A percentile compares a stretch with the other conserved stretches of the same genome.
phyloP scores from a whole-genome alignment of 2,329 filamentous ascomycete species.

The Aspergillus puulaauensis region DNA sequence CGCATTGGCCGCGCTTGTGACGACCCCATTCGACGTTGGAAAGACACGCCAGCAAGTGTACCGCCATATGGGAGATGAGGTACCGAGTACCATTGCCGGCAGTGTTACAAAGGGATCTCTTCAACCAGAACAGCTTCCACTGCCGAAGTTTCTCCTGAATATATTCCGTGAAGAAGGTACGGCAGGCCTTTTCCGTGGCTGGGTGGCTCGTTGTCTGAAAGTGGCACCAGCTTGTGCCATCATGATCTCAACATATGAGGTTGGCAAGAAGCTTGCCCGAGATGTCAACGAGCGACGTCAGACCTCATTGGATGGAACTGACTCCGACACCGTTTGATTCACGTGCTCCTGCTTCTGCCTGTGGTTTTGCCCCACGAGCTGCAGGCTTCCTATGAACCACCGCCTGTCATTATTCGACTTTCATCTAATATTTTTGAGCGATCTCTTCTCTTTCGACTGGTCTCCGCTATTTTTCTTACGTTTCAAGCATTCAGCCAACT shows the following conservation, averaged over 20 bases:
- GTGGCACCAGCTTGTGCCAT: slow-evolving; percentile 96
- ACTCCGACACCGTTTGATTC: slow-evolving; percentile 20
- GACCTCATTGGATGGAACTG: slow-evolving; percentile 16
- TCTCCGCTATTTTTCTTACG: slow-evolving; percentile 21
- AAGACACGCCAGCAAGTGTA: slow-evolving; percentile 92
- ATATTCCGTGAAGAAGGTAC: slow-evolving; percentile 85
- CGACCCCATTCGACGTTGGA: slow-evolving; percentile 94
- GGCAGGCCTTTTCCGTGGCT: slow-evolving; percentile 81
- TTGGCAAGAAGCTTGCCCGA: slow-evolving; percentile 85
- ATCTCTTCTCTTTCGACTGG: slow-evolving; percentile 18
- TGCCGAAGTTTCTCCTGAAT: slow-evolving; percentile 82
- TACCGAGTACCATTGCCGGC: slow-evolving; percentile 20
- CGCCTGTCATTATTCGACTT: not conserved
- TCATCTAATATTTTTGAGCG: slow-evolving; percentile 1
- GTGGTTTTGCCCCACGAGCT: no score
- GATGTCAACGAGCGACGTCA: slow-evolving; percentile 65
- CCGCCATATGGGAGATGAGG: slow-evolving; percentile 54
- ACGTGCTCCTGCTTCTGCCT: not conserved
- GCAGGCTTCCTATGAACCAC: no score
- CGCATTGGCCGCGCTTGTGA: slow-evolving; percentile 80
- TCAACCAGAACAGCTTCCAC: slow-evolving; percentile 70
- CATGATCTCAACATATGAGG: slow-evolving; percentile 98
- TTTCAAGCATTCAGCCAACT: slow-evolving; percentile 20
- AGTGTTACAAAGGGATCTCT: slow-evolving; percentile 18
- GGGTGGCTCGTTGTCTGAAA: slow-evolving; percentile 88